phyloP scores from a whole-genome alignment of 495 filamentous ascomycete genomes.

The Pseudotulostoma volvatum region DNA sequence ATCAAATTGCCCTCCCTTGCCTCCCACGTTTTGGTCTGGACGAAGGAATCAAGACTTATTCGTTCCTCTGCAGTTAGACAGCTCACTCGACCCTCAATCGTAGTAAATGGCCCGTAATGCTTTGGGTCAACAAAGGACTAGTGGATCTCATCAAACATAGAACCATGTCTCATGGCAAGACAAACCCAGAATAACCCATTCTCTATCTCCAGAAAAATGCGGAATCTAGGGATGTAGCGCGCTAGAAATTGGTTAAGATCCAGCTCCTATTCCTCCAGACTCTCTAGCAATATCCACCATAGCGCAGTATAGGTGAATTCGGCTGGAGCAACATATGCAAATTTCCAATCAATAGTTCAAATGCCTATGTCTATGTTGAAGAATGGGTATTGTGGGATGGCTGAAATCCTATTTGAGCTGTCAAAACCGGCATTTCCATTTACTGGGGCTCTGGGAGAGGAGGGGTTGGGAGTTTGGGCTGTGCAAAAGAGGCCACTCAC shows the following conservation, averaged over 20 bases:
- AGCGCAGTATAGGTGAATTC: conserved; percentile 24
- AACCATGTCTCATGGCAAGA: conserved; percentile 12
- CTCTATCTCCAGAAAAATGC: conserved; percentile 13
- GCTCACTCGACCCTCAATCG: conserved; percentile 9
- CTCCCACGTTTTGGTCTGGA: conserved; percentile 10
- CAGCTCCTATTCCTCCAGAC: conserved; percentile 18
- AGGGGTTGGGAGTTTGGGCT: conserved; percentile 5
- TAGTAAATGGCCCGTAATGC: conserved; percentile 11
- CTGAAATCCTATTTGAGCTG: conserved; percentile 22
- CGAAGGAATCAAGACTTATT: conserved; percentile 6
- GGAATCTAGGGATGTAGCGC: conserved; percentile 8
- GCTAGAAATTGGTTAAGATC: conserved; percentile 12
- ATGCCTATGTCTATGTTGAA: conserved; percentile 14
- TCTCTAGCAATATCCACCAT: conserved; percentile 27
- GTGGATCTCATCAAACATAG: conserved; percentile 18
- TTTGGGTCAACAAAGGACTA: conserved; percentile 14
- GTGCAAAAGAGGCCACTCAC: conserved; percentile 14
- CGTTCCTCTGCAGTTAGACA: conserved; percentile 10
- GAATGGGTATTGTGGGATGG: conserved; percentile 18
- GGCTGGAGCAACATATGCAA: conserved; percentile 24
- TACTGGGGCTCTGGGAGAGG: conserved; percentile 20
- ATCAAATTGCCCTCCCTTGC: conserved; percentile 4
- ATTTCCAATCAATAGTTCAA: conserved; percentile 25
- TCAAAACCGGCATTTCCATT: conserved; percentile 16
- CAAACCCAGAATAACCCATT: conserved; percentile 17